Evolutionary conservation across 345 rosid species (phyloP), one percentile per base, ranked within the genome.

Genomic region (Garcia nutans): DNA sequence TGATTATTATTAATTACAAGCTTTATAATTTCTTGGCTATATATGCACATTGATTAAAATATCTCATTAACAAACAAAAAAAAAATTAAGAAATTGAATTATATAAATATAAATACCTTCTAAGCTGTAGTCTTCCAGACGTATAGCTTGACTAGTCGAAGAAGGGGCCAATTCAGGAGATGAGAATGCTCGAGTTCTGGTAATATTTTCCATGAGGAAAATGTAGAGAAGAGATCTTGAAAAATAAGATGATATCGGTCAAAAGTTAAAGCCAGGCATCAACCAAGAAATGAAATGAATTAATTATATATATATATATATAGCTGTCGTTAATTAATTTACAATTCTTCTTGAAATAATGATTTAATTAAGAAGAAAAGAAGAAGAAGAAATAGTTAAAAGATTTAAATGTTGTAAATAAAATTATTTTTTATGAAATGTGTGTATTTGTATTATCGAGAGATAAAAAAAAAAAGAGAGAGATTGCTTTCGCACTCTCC

Each of bases 131-230:
- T 88, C 87, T 37, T 80, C 89, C 16, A 81, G 73, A 45, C 68
- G 60, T 49, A 77, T 56, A 3, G 45, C 3, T 56, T 68, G 73
- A 72, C 77, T 75, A 49, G 78, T 33, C 28, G 78, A 73, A 55
- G 77, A 54, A 33, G 78, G 84, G 19, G 65, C 68, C 74, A 88
- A 71, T 5, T 87, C 89, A 11, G 95, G 93, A 65, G 89, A 83
- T 8, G 91, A 89, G 82, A 80, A 77, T 17, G 86, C 83, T 54
- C 84, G 79, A 72, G 47, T n/a, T 16, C 80, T 82, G 77, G 77
- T 78, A 81, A 64, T 74, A 12, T 23, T 78, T 75, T 49, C 54
- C 77, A 80, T 77, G 17, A 41, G 37, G 41, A 60, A 76, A 58
- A 64, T 20, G 3, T 10, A 26, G 19, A 50, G 28, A 68, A 24